Evolutionary conservation across 768 basidiomycete species (phyloP).

Genomic region (Kwoniella sp.): DNA sequence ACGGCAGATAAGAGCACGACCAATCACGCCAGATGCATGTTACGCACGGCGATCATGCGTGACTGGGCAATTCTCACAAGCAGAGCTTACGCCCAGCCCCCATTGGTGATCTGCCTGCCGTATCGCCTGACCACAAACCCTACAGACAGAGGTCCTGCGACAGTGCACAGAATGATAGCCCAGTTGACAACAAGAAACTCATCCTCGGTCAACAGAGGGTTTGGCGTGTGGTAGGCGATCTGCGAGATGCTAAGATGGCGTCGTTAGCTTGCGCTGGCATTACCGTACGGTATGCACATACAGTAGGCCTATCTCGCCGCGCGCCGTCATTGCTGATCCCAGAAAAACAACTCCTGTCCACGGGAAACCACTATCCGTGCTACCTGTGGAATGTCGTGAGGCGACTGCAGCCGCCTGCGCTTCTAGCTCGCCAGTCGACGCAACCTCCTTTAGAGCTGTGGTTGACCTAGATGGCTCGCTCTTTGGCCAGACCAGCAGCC

Average conservation of each 20-base stretch:
- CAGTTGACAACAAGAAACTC: constrained; percentile 59
- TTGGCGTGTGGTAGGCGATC: constrained; percentile 41
- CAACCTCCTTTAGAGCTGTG: too few species aligned
- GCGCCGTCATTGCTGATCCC: constrained; percentile 61
- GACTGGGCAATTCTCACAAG: too few species aligned
- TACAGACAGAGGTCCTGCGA: constrained; percentile 54
- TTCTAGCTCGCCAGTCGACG: too few species aligned
- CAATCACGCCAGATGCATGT: too few species aligned
- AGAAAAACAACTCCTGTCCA: constrained; percentile 49
- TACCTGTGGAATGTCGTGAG: neutral
- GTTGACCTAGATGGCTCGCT: too few species aligned
- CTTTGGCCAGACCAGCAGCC: constrained; percentile 48
- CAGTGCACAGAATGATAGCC: constrained; percentile 59
- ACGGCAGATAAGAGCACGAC: too few species aligned
- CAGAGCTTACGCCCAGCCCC: constrained; percentile 30
- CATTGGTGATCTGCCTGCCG: constrained; percentile 20
- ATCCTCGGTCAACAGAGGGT: constrained; percentile 49
- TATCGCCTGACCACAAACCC: constrained; percentile 37
- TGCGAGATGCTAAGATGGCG: constrained; percentile 52
- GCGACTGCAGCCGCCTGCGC: too few species aligned
- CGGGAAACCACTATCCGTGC: neutral
- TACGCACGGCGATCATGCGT: too few species aligned
- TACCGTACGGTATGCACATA: neutral
- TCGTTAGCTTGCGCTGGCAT: neutral
- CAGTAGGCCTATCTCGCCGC: constrained; percentile 64